Conservation (phyloP, 2,329 filamentous ascomycete genomes). For the Botrytis sinoallii region DNA sequence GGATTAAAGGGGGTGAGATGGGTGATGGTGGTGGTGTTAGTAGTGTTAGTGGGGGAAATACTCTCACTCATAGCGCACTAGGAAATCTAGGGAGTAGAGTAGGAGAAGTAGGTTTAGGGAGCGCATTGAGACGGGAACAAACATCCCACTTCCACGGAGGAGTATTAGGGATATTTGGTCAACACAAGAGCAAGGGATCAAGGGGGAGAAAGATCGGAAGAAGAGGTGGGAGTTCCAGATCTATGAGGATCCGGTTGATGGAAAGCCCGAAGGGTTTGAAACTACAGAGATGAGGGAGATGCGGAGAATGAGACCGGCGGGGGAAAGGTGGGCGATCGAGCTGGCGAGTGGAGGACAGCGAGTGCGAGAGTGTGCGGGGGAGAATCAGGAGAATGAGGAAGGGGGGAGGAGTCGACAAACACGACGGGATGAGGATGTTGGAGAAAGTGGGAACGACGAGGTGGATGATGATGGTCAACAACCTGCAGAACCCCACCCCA, state of each 20-base stretch:
- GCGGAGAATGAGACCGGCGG: neutral
- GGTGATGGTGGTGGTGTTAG: too few species aligned
- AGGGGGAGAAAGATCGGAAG: too few species aligned
- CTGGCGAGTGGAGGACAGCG: fast-evolving
- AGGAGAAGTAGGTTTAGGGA: neutral
- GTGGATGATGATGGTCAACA: too few species aligned
- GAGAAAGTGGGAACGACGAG: neutral
- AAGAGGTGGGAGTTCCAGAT: neutral
- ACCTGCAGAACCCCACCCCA: neutral
- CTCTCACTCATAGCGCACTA: fast-evolving
- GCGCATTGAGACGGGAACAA: neutral
- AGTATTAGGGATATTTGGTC: neutral
- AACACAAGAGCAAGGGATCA: neutral
- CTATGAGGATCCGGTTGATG: neutral
- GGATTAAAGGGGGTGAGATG: neutral
- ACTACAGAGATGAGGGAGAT: neutral
- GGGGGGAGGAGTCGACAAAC: fast-evolving
- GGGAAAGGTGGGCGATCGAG: neutral
- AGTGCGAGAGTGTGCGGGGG: neutral
- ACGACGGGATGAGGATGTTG: neutral
- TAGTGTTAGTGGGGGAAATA: neutral
- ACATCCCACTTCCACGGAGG: neutral
- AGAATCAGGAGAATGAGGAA: neutral
- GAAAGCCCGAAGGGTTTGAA: neutral
- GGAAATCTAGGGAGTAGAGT: neutral